Base-by-base conservation (phyloP, 2,329 filamentous ascomycete species). In the Pseudogymnoascus sp. region DNA sequence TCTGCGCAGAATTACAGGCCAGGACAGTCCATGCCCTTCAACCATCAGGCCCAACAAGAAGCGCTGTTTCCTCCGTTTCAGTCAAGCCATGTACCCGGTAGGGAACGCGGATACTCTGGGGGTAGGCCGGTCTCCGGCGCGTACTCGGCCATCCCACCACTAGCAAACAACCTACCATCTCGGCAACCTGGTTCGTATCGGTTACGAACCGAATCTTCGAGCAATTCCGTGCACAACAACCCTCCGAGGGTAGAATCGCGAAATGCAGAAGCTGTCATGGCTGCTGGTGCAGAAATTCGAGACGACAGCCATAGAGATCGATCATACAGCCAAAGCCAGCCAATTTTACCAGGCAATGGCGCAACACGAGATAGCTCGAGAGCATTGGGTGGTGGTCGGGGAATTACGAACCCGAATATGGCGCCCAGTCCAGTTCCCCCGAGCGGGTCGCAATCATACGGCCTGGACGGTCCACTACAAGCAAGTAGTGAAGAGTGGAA, bases 401-500 rank as follows among this genome's bases (percentile, higher is more conserved):
- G 46, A 33, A 56, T 56, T 56, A 1, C 26, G 10, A 56, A 56
- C n/a, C 26, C 46, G 26, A 60, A 38, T 43, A 31, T 26, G 33
- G 46, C 46, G n/a, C 28, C 46, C 10, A 56, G 33, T 40, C 63
- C 66, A 68, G 63, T 70, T 62, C 66, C 68, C 65, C 67, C 66
- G 41, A 68, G 68, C 53, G 61, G 65, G 59, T 61, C 75, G 6
- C 72, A 76, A 3, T 77, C 82, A 6, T 86, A 87, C 71, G 78
- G 77, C 26, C 68, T 81, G 40, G 85, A 88, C 67, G 82, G 82
- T 61, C 83, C 82, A 0, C 81, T 80, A 66, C 77, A 80, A 37
- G 78, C 82, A 43, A 91, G 88, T 71, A 93, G 87, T 69, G 93
- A 97, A 70, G 93, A 98, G 67, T 98, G 95, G 95, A 91, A 96